These are phyloP conservation scores for Leccinellum rugosiceps DNA, from an alignment of 768 basidiomycete species.

Conservation along the genomic window DNA sequence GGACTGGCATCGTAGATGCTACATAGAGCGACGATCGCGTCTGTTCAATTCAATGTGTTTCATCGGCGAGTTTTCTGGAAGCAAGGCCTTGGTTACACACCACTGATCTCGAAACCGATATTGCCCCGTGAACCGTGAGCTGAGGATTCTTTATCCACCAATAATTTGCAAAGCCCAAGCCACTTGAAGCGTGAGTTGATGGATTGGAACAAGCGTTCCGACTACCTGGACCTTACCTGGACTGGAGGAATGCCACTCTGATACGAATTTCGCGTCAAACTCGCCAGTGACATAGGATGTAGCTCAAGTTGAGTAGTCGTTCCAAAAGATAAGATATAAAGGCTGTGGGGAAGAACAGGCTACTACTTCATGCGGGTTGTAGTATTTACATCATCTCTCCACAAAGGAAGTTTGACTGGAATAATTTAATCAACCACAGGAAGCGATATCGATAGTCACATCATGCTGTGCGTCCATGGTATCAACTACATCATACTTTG, in stretches of 20 bases:
- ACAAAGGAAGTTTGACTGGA: not conserved
- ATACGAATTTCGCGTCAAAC: slow-evolving; percentile 70
- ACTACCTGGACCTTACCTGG: slow-evolving; percentile 45
- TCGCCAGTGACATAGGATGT: slow-evolving; percentile 58
- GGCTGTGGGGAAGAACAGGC: not conserved
- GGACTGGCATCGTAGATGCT: slow-evolving; percentile 69
- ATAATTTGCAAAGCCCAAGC: slow-evolving; percentile 60
- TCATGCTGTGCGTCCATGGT: not conserved
- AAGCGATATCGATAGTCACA: slow-evolving; percentile 3
- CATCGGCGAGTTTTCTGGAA: slow-evolving; percentile 1
- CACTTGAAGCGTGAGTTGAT: slow-evolving; percentile 44
- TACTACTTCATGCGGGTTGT: not conserved
- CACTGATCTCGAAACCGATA: slow-evolving; percentile 58
- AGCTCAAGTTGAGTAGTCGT: not conserved
- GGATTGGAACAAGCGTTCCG: slow-evolving; percentile 1
- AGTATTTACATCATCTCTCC: not conserved
- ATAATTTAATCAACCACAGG: not conserved
- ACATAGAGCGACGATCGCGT: slow-evolving; percentile 66
- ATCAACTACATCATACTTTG: slow-evolving; percentile 54
- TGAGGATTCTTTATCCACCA: slow-evolving; percentile 47
- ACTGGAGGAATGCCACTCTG: slow-evolving; percentile 61
- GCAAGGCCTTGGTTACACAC: slow-evolving; percentile 32
- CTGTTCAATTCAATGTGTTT: slow-evolving; percentile 35
- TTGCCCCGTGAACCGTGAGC: slow-evolving; percentile 34
- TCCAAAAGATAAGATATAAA: not conserved